A percentile compares a stretch with the other conserved stretches of the same genome.
Evolutionary conservation across 345 rosid genomes (phyloP).

Genomic region (Physaria fendleri): DNA sequence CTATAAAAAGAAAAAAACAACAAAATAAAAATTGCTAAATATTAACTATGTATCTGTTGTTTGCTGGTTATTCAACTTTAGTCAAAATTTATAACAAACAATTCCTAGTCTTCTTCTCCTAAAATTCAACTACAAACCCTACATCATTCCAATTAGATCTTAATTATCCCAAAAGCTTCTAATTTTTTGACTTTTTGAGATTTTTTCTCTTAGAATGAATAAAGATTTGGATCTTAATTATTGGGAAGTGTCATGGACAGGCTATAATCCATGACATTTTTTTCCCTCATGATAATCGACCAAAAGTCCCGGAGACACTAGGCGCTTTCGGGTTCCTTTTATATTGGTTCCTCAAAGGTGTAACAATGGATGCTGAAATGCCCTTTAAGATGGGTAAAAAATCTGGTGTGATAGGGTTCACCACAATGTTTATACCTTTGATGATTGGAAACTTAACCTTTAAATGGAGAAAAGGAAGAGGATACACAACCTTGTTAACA

Average conservation of each 20-base stretch:
- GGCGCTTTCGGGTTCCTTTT: constrained; percentile 37
- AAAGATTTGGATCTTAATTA: not conserved
- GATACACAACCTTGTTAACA: not conserved
- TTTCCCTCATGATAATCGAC: constrained; percentile 25
- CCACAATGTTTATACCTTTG: constrained; percentile 30
- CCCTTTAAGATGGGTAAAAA: constrained; percentile 19
- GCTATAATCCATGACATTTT: constrained; percentile 10
- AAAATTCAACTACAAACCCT: not conserved
- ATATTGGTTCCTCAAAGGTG: constrained; percentile 43
- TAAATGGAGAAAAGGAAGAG: not conserved
- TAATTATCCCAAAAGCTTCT: not conserved
- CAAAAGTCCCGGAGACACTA: constrained; percentile 28
- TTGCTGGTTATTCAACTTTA: not conserved
- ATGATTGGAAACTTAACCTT: not conserved
- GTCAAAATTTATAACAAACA: constrained; percentile 11
- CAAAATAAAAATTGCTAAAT: not conserved
- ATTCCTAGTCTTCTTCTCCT: not conserved
- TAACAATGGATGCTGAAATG: constrained; percentile 40
- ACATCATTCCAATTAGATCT: not conserved
- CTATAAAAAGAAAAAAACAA: constrained; percentile 8
- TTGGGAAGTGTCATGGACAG: constrained; percentile 21
- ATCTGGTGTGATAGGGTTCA: constrained; percentile 20
- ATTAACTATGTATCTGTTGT: constrained; percentile 5
- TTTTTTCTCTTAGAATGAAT: not conserved
- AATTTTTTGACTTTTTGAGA: not conserved